These are phyloP conservation scores for Paratinospora sagittata DNA, from an alignment of 164 flowering plant species.

Conservation along the genomic window DNA sequence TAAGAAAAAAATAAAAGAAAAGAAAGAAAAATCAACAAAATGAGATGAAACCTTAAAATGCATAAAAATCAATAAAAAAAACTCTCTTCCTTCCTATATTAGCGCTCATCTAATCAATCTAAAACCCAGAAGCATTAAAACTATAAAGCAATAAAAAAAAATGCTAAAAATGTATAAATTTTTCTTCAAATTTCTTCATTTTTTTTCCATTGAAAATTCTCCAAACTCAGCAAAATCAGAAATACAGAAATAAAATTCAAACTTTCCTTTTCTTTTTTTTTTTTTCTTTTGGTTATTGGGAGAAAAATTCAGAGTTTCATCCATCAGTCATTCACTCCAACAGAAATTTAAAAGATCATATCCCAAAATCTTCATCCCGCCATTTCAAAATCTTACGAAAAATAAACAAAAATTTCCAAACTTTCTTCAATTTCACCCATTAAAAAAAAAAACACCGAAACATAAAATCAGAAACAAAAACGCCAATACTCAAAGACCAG, in stretches of 20 bases:
- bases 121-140: conserved; percentile 3
- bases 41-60: too few relatives aligned
- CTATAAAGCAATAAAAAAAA: neutral
- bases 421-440: neutral
- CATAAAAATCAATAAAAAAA: neutral
- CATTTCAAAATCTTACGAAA: too few relatives aligned
- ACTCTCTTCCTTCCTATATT: neutral
- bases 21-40: too few relatives aligned
- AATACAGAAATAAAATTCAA: too few relatives aligned
- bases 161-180: neutral
- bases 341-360: neutral
- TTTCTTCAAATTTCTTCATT: too few relatives aligned
- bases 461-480: neutral
- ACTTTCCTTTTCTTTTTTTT: too few relatives aligned
- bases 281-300: too few relatives aligned
- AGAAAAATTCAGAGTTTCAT: too few relatives aligned
- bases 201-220: too few relatives aligned
- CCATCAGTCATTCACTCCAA: neutral
- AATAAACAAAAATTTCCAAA: too few relatives aligned
- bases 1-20: too few relatives aligned
- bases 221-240: too few relatives aligned
- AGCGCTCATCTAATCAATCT: neutral
- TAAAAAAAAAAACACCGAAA: neutral
- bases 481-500: neutral
- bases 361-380: neutral